Percentiles rank a stretch among this genome's conserved stretches.
Conservation (phyloP, 2,329 filamentous ascomycete genomes). For the Pyrenochaeta sp. region DNA sequence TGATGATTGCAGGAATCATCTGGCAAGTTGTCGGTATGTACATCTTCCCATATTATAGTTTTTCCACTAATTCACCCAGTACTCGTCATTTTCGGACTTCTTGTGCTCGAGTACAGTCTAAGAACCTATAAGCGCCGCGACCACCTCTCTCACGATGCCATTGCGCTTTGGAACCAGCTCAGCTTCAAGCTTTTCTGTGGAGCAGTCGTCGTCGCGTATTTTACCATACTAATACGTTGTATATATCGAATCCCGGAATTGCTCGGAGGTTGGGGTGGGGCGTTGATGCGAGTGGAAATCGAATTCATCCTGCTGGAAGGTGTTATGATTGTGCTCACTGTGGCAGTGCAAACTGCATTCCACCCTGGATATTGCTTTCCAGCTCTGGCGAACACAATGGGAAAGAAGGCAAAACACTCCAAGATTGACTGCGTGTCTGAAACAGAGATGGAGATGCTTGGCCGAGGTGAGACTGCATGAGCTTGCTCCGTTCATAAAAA, state of each 20-base stretch:
- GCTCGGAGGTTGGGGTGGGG: slow-evolving; percentile 51
- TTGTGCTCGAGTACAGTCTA: slow-evolving; percentile 46
- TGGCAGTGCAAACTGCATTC: slow-evolving; percentile 52
- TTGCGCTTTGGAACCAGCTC: slow-evolving; percentile 14
- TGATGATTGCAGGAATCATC: slow-evolving; percentile 64
- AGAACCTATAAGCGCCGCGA: slow-evolving; percentile 27
- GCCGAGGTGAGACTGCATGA: background rate
- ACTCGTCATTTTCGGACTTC: slow-evolving; percentile 53
- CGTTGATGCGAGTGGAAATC: slow-evolving; percentile 54
- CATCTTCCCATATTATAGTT: slow-evolving; percentile 27
- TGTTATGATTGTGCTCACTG: slow-evolving; percentile 57
- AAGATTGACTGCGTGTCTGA: slow-evolving; percentile 3
- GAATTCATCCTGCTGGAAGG: slow-evolving; percentile 61
- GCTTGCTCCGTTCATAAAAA: no score
- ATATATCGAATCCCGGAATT: slow-evolving; percentile 58
- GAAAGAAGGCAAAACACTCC: slow-evolving; percentile 8
- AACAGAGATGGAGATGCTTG: slow-evolving; percentile 11
- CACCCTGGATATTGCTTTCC: slow-evolving; percentile 52
- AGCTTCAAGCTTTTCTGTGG: slow-evolving; percentile 31
- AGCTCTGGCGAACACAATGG: slow-evolving; percentile 19
- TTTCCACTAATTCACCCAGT: slow-evolving; percentile 28
- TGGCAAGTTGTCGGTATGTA: slow-evolving; percentile 61
- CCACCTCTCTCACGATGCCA: slow-evolving; percentile 14
- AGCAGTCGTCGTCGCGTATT: slow-evolving; percentile 48
- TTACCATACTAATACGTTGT: slow-evolving; percentile 55